These are phyloP conservation scores for Pleurotus tuoliensis DNA, from an alignment of 768 basidiomycete genomes.

Conservation along the genomic window DNA sequence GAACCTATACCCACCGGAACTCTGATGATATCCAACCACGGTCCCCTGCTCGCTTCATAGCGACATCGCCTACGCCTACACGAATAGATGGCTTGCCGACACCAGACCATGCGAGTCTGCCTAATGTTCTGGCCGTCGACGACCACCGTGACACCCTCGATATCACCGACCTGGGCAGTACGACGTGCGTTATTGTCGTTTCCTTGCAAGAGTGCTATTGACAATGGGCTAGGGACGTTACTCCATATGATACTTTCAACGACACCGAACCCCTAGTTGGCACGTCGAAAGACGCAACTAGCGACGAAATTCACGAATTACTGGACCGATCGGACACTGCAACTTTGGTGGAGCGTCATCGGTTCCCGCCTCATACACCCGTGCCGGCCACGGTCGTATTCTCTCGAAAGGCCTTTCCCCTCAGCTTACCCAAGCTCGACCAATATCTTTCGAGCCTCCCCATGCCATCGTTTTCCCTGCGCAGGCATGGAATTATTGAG, in stretches of 20 bases:
- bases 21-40: slow-evolving; percentile 1
- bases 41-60: slow-evolving; percentile 23
- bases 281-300: not conserved
- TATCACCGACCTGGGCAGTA: not conserved
- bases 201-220: too few species aligned
- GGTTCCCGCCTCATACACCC: slow-evolving; percentile 33
- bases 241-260: not conserved
- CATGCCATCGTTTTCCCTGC: slow-evolving; percentile 36
- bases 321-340: not conserved
- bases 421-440: slow-evolving; percentile 63
- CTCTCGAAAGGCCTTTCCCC: slow-evolving; percentile 49
- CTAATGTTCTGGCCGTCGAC: not conserved
- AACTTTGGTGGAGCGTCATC: slow-evolving; percentile 5
- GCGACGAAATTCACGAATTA: not conserved
- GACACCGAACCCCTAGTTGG: not conserved
- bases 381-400: slow-evolving; percentile 57
- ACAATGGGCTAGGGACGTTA: too few species aligned
- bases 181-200: not conserved
- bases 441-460: slow-evolving; percentile 46
- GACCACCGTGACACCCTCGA: not conserved
- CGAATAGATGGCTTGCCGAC: not conserved
- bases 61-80: not conserved
- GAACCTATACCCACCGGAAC: not conserved
- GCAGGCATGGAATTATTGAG: slow-evolving; percentile 12
- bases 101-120: not conserved